phyloP scores from a whole-genome alignment of 2,329 filamentous ascomycete genomes.

The Xylaria multiplex region DNA sequence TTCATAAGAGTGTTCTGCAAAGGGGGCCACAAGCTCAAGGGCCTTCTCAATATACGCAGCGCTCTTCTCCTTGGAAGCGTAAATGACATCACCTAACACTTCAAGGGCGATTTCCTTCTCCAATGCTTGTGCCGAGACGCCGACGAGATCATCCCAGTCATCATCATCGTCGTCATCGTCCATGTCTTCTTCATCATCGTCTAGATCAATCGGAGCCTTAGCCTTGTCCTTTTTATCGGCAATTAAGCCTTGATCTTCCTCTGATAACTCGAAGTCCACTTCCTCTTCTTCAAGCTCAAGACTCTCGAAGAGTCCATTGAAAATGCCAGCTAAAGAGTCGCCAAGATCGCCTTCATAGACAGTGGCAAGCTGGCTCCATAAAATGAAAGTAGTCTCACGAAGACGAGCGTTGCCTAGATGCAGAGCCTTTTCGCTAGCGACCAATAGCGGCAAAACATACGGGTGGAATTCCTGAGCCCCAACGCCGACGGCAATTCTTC shows the following conservation, averaged over 20 bases:
- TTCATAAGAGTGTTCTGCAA: constrained; percentile 90
- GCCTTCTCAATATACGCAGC: constrained; percentile 82
- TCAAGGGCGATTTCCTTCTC: constrained; percentile 98
- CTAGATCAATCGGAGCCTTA: constrained; percentile 60
- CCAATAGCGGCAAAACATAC: constrained; percentile 90
- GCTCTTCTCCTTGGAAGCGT: constrained; percentile 68
- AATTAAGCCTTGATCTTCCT: constrained; percentile 61
- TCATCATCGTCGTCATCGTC: constrained; percentile 78
- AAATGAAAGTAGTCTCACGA: constrained; percentile 95
- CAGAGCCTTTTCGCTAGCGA: constrained; percentile 89
- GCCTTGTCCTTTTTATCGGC: constrained; percentile 82
- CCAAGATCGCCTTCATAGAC: constrained; percentile 88
- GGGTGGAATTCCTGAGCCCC: constrained; percentile 87
- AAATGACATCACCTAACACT: constrained; percentile 91
- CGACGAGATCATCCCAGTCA: constrained; percentile 84
- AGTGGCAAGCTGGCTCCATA: constrained; percentile 94
- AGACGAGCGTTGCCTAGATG: constrained; percentile 88
- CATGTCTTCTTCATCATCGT: constrained; percentile 67
- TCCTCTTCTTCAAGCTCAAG: constrained; percentile 91
- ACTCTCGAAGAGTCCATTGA: constrained; percentile 83
- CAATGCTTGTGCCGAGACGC: constrained; percentile 87
- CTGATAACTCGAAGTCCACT: constrained; percentile 72
- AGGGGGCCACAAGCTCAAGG: constrained; percentile 80
- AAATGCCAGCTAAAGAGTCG: constrained; percentile 80
- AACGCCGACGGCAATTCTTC: constrained; percentile 89